Evolutionary conservation across 139 green algal genomes (phyloP).

Genomic region (Desmodesmus armatus): DNA sequence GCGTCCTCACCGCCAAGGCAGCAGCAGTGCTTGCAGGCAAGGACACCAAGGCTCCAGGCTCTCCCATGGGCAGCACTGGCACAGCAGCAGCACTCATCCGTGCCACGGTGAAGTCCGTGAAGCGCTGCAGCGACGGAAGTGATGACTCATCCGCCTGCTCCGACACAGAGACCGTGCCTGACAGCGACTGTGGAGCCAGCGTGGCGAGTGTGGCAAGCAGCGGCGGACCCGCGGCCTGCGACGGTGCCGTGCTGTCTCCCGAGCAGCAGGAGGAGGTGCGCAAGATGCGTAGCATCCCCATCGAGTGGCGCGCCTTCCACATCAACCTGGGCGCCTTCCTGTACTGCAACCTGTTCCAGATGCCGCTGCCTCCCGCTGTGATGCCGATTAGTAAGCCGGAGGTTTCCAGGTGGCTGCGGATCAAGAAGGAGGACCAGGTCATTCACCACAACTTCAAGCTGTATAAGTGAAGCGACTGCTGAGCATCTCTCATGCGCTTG

Average conservation of each 20-base stretch:
- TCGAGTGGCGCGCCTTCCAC: conserved; percentile 27
- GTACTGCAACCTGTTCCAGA: conserved; percentile 22
- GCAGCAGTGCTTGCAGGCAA: not conserved
- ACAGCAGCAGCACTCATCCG: not conserved
- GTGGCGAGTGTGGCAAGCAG: not conserved
- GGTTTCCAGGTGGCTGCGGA: not conserved
- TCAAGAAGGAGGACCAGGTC: conserved; percentile 21
- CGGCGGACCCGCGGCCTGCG: too few species aligned
- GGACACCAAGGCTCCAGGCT: not conserved
- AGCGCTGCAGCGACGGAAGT: not conserved
- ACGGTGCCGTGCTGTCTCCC: conserved; percentile 2
- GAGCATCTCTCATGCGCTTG: too few species aligned
- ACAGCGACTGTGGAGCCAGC: too few species aligned
- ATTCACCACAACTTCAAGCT: conserved; percentile 29
- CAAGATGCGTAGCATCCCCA: conserved; percentile 14
- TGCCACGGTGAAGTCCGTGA: not conserved
- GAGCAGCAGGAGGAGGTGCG: not conserved
- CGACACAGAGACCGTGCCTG: not conserved
- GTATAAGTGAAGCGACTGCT: conserved; percentile 43
- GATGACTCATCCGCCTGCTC: not conserved
- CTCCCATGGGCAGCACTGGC: not conserved
- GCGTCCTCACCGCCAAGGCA: not conserved
- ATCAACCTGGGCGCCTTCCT: conserved; percentile 38
- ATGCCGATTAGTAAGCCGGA: not conserved
- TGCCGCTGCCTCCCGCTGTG: not conserved